Conservation (phyloP, 2,329 filamentous ascomycete species). For the Aspergillus brunneoviolaceus region DNA sequence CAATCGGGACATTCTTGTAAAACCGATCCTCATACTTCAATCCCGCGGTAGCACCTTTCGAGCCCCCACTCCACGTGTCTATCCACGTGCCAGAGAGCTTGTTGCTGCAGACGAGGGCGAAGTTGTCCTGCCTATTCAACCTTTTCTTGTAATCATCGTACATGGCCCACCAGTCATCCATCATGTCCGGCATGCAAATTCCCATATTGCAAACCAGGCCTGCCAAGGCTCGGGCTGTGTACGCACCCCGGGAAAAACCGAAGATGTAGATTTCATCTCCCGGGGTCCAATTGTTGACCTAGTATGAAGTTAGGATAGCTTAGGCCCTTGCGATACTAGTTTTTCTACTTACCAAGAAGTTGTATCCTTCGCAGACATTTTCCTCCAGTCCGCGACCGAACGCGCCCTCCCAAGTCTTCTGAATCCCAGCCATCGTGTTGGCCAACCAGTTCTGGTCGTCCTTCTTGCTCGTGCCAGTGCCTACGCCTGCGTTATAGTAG, state of each 20-base stretch:
- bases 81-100: too few species aligned
- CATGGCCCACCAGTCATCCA: constrained; percentile 1
- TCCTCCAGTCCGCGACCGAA: background rate
- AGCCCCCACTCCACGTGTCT: background rate
- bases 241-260: constrained; percentile 15
- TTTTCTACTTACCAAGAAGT: constrained; percentile 9
- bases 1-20: background rate
- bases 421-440: background rate
- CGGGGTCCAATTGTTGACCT: constrained; percentile 10
- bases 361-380: constrained; percentile 7
- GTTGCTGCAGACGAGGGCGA: too few species aligned
- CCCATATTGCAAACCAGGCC: constrained; percentile 16
- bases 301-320: constrained; percentile 11
- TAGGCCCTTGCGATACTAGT: background rate
- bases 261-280: constrained; percentile 17
- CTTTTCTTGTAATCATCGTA: background rate
- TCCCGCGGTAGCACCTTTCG: background rate
- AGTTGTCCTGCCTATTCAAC: background rate
- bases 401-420: background rate
- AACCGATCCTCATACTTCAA: background rate
- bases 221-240: constrained; percentile 13
- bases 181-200: background rate
- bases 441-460: background rate
- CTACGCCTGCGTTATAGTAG: background rate
- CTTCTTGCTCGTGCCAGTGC: background rate